Conservation (phyloP, 805 yeast species). For the Torulaspora franciscae region DNA sequence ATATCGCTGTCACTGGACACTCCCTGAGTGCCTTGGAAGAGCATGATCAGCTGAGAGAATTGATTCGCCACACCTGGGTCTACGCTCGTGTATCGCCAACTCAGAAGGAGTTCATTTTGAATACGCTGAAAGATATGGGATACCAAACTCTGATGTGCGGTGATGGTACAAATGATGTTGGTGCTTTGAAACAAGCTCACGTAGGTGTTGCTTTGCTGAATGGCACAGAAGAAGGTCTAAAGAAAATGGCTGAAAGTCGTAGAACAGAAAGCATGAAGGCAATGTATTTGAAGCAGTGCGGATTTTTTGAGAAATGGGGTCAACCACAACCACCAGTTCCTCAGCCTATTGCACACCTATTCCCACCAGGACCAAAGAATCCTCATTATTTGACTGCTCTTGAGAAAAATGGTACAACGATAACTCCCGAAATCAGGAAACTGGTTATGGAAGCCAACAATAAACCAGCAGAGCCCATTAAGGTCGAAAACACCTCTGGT, state of each 20-base stretch:
- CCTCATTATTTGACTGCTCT: conserved; percentile 84
- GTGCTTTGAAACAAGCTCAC: conserved; percentile 97
- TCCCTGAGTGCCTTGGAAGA: conserved; percentile 66
- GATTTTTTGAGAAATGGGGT: conserved; percentile 73
- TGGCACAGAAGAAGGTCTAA: conserved; percentile 92
- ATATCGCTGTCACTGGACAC: conserved; percentile 89
- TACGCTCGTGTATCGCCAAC: conserved; percentile 96
- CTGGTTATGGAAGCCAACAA: conserved; percentile 51
- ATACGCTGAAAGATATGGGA: conserved; percentile 77
- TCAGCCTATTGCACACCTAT: conserved; percentile 80
- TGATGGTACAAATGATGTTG: conserved; percentile 99
- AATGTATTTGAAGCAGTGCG: conserved; percentile 81
- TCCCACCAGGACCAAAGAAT: conserved; percentile 91
- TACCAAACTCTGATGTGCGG: conserved; percentile 98
- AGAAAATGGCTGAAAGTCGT: conserved; percentile 78
- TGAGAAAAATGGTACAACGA: conserved; percentile 74
- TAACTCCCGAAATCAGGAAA: conserved; percentile 67
- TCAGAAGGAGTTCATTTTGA: conserved; percentile 88
- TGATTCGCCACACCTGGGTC: conserved; percentile 90
- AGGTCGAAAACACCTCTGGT: conserved; percentile 40
- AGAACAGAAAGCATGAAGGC: conserved; percentile 57
- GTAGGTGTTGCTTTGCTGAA: conserved; percentile 96
- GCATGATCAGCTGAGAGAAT: conserved; percentile 63
- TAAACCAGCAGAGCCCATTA: conserved; percentile 36
- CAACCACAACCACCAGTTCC: conserved; percentile 84